These are phyloP conservation scores for Fagopyrum tataricum DNA, from an alignment of 148 eudicot genomes.

Conservation along the genomic window DNA sequence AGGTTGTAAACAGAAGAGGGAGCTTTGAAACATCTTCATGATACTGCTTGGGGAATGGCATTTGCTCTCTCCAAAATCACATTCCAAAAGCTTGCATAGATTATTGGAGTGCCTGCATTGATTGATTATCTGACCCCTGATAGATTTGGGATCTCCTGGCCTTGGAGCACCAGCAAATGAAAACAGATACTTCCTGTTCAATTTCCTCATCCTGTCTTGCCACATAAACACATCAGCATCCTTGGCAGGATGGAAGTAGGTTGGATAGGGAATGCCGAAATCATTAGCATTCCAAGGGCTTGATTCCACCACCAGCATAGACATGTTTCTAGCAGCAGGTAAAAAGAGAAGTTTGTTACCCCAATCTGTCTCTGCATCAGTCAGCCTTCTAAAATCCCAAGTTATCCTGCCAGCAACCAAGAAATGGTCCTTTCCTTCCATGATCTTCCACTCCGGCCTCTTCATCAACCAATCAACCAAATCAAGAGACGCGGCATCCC, in stretches of 20 bases:
- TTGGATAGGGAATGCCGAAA: constrained; percentile 89
- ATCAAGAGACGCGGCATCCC: constrained; percentile 82
- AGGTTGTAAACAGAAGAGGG: constrained; percentile 85
- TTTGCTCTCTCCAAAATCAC: constrained; percentile 72
- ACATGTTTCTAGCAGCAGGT: constrained; percentile 88
- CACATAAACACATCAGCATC: constrained; percentile 69
- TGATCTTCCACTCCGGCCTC: constrained; percentile 86
- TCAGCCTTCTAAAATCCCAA: constrained; percentile 86
- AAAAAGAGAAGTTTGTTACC: constrained; percentile 83
- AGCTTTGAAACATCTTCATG: constrained; percentile 94
- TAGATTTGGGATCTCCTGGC: constrained; percentile 67
- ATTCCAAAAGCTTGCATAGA: constrained; percentile 64
- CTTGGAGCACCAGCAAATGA: constrained; percentile 97
- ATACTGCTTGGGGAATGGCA: constrained; percentile 84
- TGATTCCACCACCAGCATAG: constrained; percentile 89
- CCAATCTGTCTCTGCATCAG: constrained; percentile 73
- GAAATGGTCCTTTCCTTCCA: constrained; percentile 95
- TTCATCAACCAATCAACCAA: constrained; percentile 69
- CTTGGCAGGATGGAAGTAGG: constrained; percentile 88
- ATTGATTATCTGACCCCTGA: constrained; percentile 69
- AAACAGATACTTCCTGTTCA: constrained; percentile 61
- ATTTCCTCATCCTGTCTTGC: constrained; percentile 83
- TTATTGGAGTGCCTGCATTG: constrained; percentile 55
- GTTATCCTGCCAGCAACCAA: constrained; percentile 94
- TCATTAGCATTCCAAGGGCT: constrained; percentile 99